phyloP scores from a whole-genome alignment of 352 stramenopile genomes.

The Globisporangium lucens region DNA sequence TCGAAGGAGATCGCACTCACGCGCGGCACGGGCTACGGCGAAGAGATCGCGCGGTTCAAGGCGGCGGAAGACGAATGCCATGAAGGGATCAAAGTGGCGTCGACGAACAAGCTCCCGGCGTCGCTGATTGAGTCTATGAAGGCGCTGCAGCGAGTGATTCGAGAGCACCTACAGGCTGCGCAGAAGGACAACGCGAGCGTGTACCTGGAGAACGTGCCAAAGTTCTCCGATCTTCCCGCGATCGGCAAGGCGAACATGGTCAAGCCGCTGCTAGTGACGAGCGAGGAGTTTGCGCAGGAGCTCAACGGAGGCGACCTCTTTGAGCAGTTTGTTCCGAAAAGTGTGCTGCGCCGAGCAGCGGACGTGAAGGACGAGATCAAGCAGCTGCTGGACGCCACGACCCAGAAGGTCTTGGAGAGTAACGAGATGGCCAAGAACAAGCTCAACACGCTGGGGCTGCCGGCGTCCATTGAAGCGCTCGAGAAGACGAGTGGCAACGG shows the following conservation, averaged over 20 bases:
- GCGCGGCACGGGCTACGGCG: constrained; percentile 62
- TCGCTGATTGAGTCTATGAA: constrained; percentile 53
- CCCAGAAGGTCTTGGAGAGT: constrained; percentile 38
- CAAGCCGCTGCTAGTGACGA: constrained; percentile 40
- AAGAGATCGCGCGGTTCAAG: constrained; percentile 68
- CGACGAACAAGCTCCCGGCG: constrained; percentile 57
- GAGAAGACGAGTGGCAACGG: constrained; percentile 60
- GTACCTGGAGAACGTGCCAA: constrained; percentile 76
- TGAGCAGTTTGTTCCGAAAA: constrained; percentile 61
- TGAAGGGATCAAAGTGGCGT: constrained; percentile 55
- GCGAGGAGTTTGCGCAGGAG: constrained; percentile 54
- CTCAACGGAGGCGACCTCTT: constrained; percentile 63
- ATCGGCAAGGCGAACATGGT: constrained; percentile 74
- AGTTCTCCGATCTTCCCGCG: constrained; percentile 42
- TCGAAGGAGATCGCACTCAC: constrained; percentile 52
- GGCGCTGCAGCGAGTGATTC: constrained; percentile 51
- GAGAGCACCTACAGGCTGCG: constrained; percentile 51
- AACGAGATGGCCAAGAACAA: constrained; percentile 54
- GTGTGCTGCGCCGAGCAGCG: constrained; percentile 42
- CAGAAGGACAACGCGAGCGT: constrained; percentile 82
- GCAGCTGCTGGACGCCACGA: constrained; percentile 35
- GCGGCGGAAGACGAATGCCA: constrained; percentile 50
- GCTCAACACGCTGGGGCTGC: constrained; percentile 55
- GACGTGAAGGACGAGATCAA: constrained; percentile 49
- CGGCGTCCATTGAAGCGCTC: constrained; percentile 77